Base-by-base conservation (phyloP, 495 filamentous ascomycete species). In the Talaromyces liani region DNA sequence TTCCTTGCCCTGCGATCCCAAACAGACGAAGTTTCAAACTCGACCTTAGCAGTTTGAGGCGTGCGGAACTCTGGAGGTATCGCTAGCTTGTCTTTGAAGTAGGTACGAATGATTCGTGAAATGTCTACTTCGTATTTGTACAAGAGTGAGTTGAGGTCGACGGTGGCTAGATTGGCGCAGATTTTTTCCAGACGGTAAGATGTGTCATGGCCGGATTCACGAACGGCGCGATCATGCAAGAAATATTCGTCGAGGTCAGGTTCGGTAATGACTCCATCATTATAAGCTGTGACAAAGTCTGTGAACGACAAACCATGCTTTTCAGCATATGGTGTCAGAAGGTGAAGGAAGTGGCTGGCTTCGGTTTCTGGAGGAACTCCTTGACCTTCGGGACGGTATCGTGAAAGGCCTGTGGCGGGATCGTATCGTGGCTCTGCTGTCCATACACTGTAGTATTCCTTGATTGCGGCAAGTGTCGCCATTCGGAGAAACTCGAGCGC, bases 101-200 rank as follows among this genome's bases (percentile, higher is more conserved):
- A 78, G 47, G 79, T 87, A 34, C 90, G 89, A 68, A 98, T 96
- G 29, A 86, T 86, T 62, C 87, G 84, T 1, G 89, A 85, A 61
- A 98, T 96, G 70, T 98, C 95, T 27, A 84, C 86, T 73, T 98
- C 94, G 74, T 96, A 96, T 73, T 97, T 97, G 82, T 93, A 98
- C 27, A 98, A 79, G 7, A 96, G 79, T 29, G 92, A 91, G 75
- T 98, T 97, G 39, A 97, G 81, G 69, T 98, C 94, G 29, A 98
- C 89, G 1, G 94, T 98, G 18, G 92, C 94, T 25, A 98, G 79
- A 69, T 97, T 84, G 14, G 90, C 94, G 69, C 89, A 92, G 24
- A 94, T 83, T 18, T 87, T 86, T 73, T 97, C 94, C 1, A 98
- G 80, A 25, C 94, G 90, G 72, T 97, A 97, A 27, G 90, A 88